These are phyloP conservation scores for Fusarium udum DNA, from an alignment of 2,329 filamentous ascomycete species.

Conservation along the genomic window DNA sequence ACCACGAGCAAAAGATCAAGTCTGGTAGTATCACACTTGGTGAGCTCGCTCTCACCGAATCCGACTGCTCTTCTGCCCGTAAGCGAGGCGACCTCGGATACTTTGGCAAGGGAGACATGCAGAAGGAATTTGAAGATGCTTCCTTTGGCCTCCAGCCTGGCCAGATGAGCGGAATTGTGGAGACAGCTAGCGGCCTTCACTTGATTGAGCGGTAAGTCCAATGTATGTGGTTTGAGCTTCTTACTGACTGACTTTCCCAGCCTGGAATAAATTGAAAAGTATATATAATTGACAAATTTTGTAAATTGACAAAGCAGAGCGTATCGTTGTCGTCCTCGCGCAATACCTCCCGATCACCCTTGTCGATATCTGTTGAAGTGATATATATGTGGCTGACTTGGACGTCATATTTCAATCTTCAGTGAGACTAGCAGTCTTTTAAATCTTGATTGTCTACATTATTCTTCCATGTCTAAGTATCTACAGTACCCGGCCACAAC, in stretches of 20 bases:
- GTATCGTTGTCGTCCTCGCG: constrained; percentile 3
- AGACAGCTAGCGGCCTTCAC: constrained; percentile 94
- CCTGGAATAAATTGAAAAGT: constrained; percentile 27
- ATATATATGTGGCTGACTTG: not conserved
- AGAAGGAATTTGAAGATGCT: constrained; percentile 97
- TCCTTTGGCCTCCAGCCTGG: constrained; percentile 90
- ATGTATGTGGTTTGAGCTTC: not conserved
- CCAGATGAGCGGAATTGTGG: constrained; percentile 85
- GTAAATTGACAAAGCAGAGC: constrained; percentile 34
- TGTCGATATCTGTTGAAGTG: not conserved
- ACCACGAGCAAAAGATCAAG: constrained; percentile 79
- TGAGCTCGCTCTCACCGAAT: constrained; percentile 87
- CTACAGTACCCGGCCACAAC: constrained; percentile 18
- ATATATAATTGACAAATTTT: constrained; percentile 24
- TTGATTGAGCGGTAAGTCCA: constrained; percentile 87
- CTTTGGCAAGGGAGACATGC: constrained; percentile 96
- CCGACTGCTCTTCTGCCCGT: constrained; percentile 93
- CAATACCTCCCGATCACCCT: not conserved
- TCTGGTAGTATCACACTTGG: constrained; percentile 75
- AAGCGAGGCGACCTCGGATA: constrained; percentile 96
- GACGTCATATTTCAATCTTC: not conserved
- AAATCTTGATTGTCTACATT: constrained; percentile 6
- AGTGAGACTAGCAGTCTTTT: not conserved
- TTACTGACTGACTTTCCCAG: constrained; percentile 20
- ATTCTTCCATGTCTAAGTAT: constrained; percentile 13